phyloP scores from a whole-genome alignment of 2,329 filamentous ascomycete genomes.

The Fusarium phyllophilum region DNA sequence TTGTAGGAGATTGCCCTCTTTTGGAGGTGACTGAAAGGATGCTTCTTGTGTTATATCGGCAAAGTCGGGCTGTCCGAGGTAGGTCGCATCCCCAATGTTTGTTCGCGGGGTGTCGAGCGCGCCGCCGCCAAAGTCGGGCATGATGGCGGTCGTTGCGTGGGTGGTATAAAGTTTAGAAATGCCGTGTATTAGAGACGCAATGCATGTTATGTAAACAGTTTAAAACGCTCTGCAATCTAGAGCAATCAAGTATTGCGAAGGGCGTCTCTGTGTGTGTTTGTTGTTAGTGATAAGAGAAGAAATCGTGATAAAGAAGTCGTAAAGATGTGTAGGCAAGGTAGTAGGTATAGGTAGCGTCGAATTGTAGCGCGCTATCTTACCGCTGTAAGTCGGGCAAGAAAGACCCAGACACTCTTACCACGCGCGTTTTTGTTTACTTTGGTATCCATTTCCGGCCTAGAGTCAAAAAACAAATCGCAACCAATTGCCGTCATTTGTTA shows the following conservation, averaged over 20 bases:
- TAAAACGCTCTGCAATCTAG: background rate
- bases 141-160: conserved; percentile 49
- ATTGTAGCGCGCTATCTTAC: conserved; percentile 37
- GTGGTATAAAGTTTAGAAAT: conserved; percentile 33
- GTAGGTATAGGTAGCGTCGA: conserved; percentile 15
- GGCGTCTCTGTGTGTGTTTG: conserved; percentile 22
- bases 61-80: conserved; percentile 77
- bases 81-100: conserved; percentile 85
- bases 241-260: conserved; percentile 1
- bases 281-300: conserved; percentile 33
- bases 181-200: conserved; percentile 23
- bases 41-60: conserved; percentile 84
- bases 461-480: conserved; percentile 34
- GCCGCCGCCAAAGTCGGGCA: conserved; percentile 71
- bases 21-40: conserved; percentile 84
- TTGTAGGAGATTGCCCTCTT: conserved; percentile 74
- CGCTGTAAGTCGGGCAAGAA: conserved; percentile 29
- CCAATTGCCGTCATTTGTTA: conserved; percentile 24
- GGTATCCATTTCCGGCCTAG: conserved; percentile 50
- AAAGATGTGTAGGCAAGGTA: conserved; percentile 16
- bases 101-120: conserved; percentile 88
- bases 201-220: conserved; percentile 34
- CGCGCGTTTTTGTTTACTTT: conserved; percentile 57
- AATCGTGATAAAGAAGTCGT: conserved; percentile 34
- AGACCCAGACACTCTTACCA: conserved; percentile 32